Conservation (phyloP, 305 asterid species). For the Fraxinus latifolia region DNA sequence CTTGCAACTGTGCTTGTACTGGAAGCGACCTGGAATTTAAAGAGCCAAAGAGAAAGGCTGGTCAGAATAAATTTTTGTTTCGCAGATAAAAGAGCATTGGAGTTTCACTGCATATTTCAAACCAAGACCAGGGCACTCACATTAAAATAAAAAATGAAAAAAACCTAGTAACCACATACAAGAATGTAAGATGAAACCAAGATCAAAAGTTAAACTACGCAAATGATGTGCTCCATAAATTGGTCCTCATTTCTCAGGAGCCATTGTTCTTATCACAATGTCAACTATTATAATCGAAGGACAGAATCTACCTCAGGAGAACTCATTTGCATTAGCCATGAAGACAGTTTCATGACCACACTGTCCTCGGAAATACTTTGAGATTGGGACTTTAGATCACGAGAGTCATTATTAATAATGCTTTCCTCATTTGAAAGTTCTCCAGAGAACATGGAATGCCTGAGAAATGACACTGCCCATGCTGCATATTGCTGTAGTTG, state of each 20-base stretch:
- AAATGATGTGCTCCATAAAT: slow-evolving; percentile 11
- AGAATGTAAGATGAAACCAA: background rate
- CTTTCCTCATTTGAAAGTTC: slow-evolving; percentile 43
- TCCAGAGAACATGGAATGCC: slow-evolving; percentile 58
- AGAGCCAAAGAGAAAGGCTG: slow-evolving; percentile 13
- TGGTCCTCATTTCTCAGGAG: background rate
- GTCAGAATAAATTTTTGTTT: slow-evolving; percentile 12
- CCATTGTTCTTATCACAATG: background rate
- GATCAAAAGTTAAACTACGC: background rate
- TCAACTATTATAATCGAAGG: slow-evolving; percentile 14
- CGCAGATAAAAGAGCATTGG: background rate
- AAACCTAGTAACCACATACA: background rate
- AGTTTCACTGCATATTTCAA: background rate
- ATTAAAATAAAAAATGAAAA: background rate
- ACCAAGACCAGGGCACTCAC: background rate
- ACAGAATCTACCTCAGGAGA: slow-evolving; percentile 50
- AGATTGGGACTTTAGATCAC: slow-evolving; percentile 42
- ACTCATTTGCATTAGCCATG: slow-evolving; percentile 72
- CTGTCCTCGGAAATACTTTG: slow-evolving; percentile 70
- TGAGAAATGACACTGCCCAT: slow-evolving; percentile 83
- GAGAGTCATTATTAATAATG: slow-evolving; percentile 37
- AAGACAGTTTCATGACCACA: slow-evolving; percentile 68
- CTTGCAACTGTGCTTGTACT: slow-evolving; percentile 42
- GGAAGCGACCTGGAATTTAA: slow-evolving; percentile 47
- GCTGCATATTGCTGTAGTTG: slow-evolving; percentile 75